Base-by-base conservation (phyloP, 345 rosid species). In the Acer campestre region DNA sequence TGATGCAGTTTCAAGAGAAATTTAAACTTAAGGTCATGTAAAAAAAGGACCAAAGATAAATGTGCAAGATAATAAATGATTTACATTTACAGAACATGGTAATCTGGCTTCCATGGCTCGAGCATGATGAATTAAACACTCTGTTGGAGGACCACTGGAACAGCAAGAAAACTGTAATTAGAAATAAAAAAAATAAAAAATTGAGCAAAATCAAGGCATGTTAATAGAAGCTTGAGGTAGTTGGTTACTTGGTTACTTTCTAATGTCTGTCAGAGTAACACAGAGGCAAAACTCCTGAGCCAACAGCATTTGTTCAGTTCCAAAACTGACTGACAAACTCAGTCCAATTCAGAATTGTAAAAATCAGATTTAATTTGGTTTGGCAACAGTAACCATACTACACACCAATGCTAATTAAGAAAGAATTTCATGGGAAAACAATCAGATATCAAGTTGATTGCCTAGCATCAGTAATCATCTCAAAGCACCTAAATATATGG, bases 81-180 rank as follows among this genome's bases (percentile, higher is more conserved):
- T 44, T 78, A 79, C 16, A 82, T 77, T 81, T 89, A 89, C 96
- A n/a, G 83, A 65, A 82, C 79, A 82, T 23, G 91, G 82, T 78
- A 96, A 79, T 85, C 80, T 90, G 82, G 85, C 86, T 80, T 90
- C 87, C 18, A 85, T 77, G 7, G 98, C 98, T 71, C 98, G 94
- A 74, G 98, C 99, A 85, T 88, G 98, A 83, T 90, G 88, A 79
- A 96, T 80, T 75, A 87, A 89, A 79, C 98, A 94, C 80, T 96
- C 93, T 56, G 99, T 96, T 49, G 98, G 98, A 20, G 98, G 98
- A 77, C 98, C 99, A 83, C 95, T 96, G 90, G 70, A 84, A 89
- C 25, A 79, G 64, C 77, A 78, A 75, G 71, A 79, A 40, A 53
- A 13, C 25, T 67, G 53, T 61, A 0, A 29, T 31, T 49, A 76